Evolutionary conservation across 192 early-diverging fungal genomes (phyloP), one percentile per base, ranked within the genome.

Genomic region (Linnemannia zychae): DNA sequence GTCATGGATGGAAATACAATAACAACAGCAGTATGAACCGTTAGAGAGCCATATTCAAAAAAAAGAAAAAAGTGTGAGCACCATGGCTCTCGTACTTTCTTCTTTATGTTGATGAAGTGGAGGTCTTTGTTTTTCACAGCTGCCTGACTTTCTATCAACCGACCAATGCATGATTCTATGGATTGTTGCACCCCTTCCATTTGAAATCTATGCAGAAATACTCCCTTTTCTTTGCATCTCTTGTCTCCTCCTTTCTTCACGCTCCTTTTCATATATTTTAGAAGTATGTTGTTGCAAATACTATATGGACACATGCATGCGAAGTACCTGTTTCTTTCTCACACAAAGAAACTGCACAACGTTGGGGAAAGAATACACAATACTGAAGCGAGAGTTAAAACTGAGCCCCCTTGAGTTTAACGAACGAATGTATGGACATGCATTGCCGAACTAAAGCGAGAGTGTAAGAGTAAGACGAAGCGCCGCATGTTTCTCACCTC

Each of bases 11-110:
- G 40, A 44, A 44, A 44, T 6, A 44, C 4, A 44, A 44, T 44
- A 3, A 6, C 40, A 44, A 44, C 40, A 44, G 9, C 40, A 44
- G 40, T 9, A 44, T 44, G 40, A 44, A 63, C 24, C 57, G 13
- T 63, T 31, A 63, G 57, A 63, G 57, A 63, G 57, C 57, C 57
- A 57, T n/a, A 31, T 63, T 28, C n/a, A 63, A 28, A 22, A 24
- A 57, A 24, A 57, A 17, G 24, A 57, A n/a, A 63, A 31, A 74
- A 38, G 7, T 53, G 44, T 53, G 53, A 74, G 72, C 72, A 74
- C 72, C 72, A 48, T 57, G 33, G 72, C 72, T 74, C 72, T 36
- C 50, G 33, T 52, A 16, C 33, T 34, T 74, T 53, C 28, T 36
- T 22, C 37, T 49, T 12, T 46, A n/a, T 53, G 28, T 63, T 63